Evolutionary conservation across 2,329 filamentous ascomycete genomes (phyloP), one percentile per base, ranked within the genome.

Genomic region (Thyridium curvatum): DNA sequence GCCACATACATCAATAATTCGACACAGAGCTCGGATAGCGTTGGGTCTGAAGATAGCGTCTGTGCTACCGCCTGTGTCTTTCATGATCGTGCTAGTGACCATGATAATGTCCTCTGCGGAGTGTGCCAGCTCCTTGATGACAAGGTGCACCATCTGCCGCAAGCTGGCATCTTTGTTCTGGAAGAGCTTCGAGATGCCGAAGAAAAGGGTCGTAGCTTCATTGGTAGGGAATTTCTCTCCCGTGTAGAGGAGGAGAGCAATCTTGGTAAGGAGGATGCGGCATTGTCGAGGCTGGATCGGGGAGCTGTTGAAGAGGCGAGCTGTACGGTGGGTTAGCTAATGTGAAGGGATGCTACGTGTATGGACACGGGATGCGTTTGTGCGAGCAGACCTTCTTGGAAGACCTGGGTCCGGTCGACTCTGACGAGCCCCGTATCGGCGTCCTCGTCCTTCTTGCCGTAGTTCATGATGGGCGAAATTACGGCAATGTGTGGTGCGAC

Each of bases 71-170:
- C 90, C 89, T 10, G 91, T 96, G 63, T 98, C 93, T 73, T 98
- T 98, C 93, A 97, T 98, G 53, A 98, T 96, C 52, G 91, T 96
- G 66, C 88, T 94, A 14, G 93, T 98, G 46, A 96, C 93, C 93
- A 98, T 97, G 62, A 98, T 98, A 48, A 96, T 94, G 74, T 98
- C 93, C 70, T 97, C 89, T 42, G 93, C 93, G 17, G 89, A 95
- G 63, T 82, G 81, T 51, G 91, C 88, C 56, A 98, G 75, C 76
- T 98, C 93, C 79, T 97, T 98, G 71, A 97, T 87, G 60, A 96
- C 83, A 50, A 97, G 76, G 69, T 97, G 94, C 37, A 98, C 91
- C 90, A 97, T 96, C 73, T 98, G 93, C 56, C 93, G 88, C 60
- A 98, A 75, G 54, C 88, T 91, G 55, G 90, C 86, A 83, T 98